Conservation (phyloP, 2,329 filamentous ascomycete species). For the Arthrobotrys entomopaga region DNA sequence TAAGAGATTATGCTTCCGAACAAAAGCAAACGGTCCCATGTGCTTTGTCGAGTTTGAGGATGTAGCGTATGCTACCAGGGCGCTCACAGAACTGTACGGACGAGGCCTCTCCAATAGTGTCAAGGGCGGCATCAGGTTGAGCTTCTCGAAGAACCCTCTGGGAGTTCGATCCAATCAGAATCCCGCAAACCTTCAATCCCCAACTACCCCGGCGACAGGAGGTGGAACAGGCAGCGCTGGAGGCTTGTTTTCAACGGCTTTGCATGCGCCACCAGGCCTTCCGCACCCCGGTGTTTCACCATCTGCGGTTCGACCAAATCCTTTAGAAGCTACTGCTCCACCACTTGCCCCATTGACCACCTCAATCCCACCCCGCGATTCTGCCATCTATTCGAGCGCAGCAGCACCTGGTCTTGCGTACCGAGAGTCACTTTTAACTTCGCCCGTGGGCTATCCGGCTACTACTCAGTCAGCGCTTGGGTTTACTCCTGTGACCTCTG, state of each 20-base stretch:
- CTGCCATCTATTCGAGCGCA: conserved; percentile 26
- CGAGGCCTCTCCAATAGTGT: conserved; percentile 86
- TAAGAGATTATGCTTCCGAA: conserved; percentile 92
- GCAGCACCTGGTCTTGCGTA: conserved; percentile 30
- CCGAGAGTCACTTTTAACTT: conserved; percentile 42
- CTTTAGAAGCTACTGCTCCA: conserved; percentile 29
- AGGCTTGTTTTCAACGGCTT: conserved; percentile 46
- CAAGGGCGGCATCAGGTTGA: conserved; percentile 92
- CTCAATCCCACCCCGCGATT: conserved; percentile 34
- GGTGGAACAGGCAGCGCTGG: conserved; percentile 26
- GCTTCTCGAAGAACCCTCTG: conserved; percentile 96
- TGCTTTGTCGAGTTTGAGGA: conserved; percentile 99
- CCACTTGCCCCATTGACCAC: conserved; percentile 35
- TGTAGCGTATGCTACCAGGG: conserved; percentile 88
- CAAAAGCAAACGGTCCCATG: conserved; percentile 96
- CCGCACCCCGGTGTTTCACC: conserved; percentile 50
- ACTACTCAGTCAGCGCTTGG: conserved; percentile 47
- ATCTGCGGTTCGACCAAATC: conserved; percentile 38
- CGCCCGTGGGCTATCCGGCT: conserved; percentile 39
- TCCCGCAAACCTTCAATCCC: conserved; percentile 62
- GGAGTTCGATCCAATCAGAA: conserved; percentile 78
- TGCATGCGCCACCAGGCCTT: conserved; percentile 55
- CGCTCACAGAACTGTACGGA: conserved; percentile 88
- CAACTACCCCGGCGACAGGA: conserved; percentile 37
- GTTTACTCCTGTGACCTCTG: conserved; percentile 48